Evolutionary conservation across 352 stramenopile genomes (phyloP), one percentile per base, ranked within the genome.

Genomic region (Pythium folliculosum): DNA sequence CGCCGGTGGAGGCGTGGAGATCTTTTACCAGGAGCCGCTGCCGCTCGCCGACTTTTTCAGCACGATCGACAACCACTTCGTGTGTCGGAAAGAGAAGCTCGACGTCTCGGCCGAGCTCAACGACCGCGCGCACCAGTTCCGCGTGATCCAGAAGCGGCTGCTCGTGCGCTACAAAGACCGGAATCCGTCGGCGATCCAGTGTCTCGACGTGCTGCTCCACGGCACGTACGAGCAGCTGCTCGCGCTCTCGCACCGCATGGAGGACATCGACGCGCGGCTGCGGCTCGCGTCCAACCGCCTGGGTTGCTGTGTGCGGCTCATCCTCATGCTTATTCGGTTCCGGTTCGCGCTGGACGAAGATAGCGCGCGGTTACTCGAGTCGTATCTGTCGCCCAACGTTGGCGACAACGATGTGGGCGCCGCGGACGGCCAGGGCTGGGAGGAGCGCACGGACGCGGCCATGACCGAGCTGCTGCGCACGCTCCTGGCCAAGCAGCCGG

Each of bases 131-230:
- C 88, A 96, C 56, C 85, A 97, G 67, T 96, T 92, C 67, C 86
- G 91, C 21, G 76, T 97, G 23, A 89, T 98, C 35, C 82, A 97
- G 63, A 97, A 97, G 73, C 88, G 90, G 3, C 68, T 98, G 35
- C 73, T 97, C 4, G 86, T 95, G 43, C 86, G 90, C 32, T 98
- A 95, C 77, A 96, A 96, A 67, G 88, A 97, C 70, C 80, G 87
- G 22, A 97, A 89, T 66, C 90, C 91, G 0, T 76, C 88, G 16
- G 70, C 89, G 13, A 72, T 97, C 22, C 78, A 92, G 30, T 89
- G 77, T 25, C 66, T 98, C 10, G 91, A 98, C 57, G 73, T 91
- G 45, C 73, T 98, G 47, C 76, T 96, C 32, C 77, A 95, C 56
- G 88, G 86, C 35, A 97, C 91, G 53, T 94, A 97, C 69, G 77